Evolutionary conservation across 129 eudicot species (phyloP), one percentile per base, ranked within the genome.

Genomic region (Escallonia herrerae): DNA sequence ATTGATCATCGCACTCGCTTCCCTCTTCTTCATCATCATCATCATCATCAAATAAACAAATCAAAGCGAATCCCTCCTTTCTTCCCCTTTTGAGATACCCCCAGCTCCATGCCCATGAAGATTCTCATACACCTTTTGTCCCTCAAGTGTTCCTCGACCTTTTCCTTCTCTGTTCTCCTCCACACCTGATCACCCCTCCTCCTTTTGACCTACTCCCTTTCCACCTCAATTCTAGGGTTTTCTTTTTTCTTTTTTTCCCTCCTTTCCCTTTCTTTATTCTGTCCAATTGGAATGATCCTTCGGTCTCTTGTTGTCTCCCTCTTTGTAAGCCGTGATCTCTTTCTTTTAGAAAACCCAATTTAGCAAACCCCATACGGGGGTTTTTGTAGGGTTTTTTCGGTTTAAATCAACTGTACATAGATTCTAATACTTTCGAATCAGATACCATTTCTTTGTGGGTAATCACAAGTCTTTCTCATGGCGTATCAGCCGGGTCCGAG

Each of bases 401-500:
- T 22, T 22, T 22, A 22, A 22, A 22, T 22, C 33, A 7, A 43
- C 39, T 43, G 47, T 48, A 53, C 42, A 22, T 60, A 33, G 37
- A 41, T 5, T 49, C n/a, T 49, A 7, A 49, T n/a, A 3, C 11
- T 49, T 13, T 40, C 40, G 64, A 51, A 33, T 58, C 46, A 41
- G 11, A 40, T 52, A 62, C 54, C 40, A n/a, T 48, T 4, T 42
- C 10, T 60, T 44, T n/a, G 33, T 9, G 47, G 37, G 12, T 41
- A 40, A 45, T 14, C 47, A 49, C 43, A 60, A 60, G 63, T 10
- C 2, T 60, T 57, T 42, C 64, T 58, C 3, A 82, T 86, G 97
- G 82, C 85, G 41, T 77, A 84, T 82, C 81, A 72, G 82, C 74
- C 82, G n/a, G 80, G 82, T 50, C 76, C 80, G 58, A 76, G 90